Base-by-base conservation (phyloP, 192 early-diverging fungal species). In the Rhizophagus clarus region DNA sequence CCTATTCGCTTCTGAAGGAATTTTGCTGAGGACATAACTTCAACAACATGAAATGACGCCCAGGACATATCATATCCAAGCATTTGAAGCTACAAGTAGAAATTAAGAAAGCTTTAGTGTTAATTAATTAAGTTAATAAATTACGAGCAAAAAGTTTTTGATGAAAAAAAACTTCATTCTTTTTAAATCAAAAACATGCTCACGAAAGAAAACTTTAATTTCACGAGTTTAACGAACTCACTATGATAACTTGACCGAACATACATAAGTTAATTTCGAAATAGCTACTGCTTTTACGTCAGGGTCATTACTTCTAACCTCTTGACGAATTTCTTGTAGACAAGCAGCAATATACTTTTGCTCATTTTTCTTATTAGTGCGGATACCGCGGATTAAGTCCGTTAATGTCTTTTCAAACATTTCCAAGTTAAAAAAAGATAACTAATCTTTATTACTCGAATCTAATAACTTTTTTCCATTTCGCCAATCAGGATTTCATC, bases 11-110 rank as follows among this genome's bases (percentile, higher is more conserved):
- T 99, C 83, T 96, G 90, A 22, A 87, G 82, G 60, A 96, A 92
- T 63, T 94, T 93, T 74, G 92, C 87, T 3, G 95, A 94, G 6
- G 96, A 95, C 97, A 99, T 98, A 32, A 98, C 96, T 79, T 99
- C 96, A 37, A 99, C 92, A 1, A 98, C 91, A 84, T 98, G 95
- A 82, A 99, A 99, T 4, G 93, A 93, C 1, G 96, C 96, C 96
- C 97, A 99, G 26, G 91, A 91, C 94, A 97, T 96, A 84, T 97
- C 96, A 83, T 97, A 99, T 10, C 98, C 98, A 28, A 96, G 89
- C 95, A 97, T 98, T 89, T 97, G 95, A 56, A 99, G 90, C 89
- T 97, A 87, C 61, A 68, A 69, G 60, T 28, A 31, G 31, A 15
- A 28, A 85, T 63, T 22, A 17, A 31, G 8, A 34, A 49, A 32